phyloP scores from a whole-genome alignment of 345 rosid genomes.

The Brassica nigra region DNA sequence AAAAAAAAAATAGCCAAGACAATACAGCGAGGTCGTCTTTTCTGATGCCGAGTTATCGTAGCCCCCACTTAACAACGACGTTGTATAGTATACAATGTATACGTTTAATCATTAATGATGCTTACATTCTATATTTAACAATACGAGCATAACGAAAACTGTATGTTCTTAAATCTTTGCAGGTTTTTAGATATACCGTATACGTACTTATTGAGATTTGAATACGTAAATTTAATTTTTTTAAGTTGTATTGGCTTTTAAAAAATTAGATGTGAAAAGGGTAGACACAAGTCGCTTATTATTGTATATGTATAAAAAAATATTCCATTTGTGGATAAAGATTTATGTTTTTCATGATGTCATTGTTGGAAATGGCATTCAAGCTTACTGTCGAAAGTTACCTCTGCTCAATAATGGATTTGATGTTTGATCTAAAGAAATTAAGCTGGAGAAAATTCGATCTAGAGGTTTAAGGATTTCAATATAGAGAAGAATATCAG shows the following conservation, averaged over 20 bases:
- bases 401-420: neutral
- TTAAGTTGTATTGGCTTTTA: neutral
- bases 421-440: neutral
- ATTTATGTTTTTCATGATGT: neutral
- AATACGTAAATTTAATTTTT: neutral
- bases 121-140: neutral
- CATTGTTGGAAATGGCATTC: neutral
- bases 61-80: constrained; percentile 34
- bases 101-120: neutral
- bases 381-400: neutral
- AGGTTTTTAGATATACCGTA: neutral
- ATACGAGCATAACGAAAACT: neutral
- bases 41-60: constrained; percentile 24
- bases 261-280: neutral
- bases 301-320: neutral
- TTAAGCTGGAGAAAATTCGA: neutral
- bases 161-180: neutral
- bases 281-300: neutral
- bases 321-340: neutral
- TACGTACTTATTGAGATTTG: neutral
- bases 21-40: constrained; percentile 39
- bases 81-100: neutral
- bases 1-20: constrained; percentile 30
- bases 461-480: neutral
- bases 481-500: neutral